A percentile compares a stretch with the other conserved stretches of the same genome.
Evolutionary conservation across 805 yeast genomes (phyloP).

Genomic region (Starmerella davenportii): DNA sequence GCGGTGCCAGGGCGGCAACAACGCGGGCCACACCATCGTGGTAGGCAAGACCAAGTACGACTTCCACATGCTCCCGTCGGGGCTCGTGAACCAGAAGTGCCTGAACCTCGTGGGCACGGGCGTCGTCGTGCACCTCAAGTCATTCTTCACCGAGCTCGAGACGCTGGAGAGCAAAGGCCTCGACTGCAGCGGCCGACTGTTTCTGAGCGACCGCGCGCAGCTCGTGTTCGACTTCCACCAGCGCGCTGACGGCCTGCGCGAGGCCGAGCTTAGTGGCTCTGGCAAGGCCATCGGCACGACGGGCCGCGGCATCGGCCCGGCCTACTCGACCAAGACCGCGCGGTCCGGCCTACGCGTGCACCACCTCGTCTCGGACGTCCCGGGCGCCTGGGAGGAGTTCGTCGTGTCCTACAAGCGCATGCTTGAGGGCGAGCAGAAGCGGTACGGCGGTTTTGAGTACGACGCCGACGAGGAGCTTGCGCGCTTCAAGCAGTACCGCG

Average conservation of each 20-base stretch:
- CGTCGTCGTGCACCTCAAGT: slow-evolving; percentile 88
- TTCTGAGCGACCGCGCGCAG: slow-evolving; percentile 85
- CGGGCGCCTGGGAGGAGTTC: slow-evolving; percentile 86
- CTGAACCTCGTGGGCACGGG: slow-evolving; percentile 84
- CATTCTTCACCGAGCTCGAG: slow-evolving; percentile 73
- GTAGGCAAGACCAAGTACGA: slow-evolving; percentile 78
- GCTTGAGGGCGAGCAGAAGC: slow-evolving; percentile 60
- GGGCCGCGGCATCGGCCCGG: slow-evolving; percentile 97
- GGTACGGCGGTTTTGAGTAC: slow-evolving; percentile 75
- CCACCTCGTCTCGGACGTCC: slow-evolving; percentile 78
- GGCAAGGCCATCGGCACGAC: slow-evolving; percentile 92
- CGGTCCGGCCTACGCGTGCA: slow-evolving; percentile 95
- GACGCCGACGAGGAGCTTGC: slow-evolving; percentile 66
- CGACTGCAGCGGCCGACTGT: slow-evolving; percentile 51
- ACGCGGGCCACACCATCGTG: slow-evolving; percentile 97
- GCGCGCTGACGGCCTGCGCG: slow-evolving; percentile 86
- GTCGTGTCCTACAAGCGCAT: slow-evolving; percentile 59
- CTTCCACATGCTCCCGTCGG: slow-evolving; percentile 97
- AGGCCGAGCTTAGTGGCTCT: slow-evolving; percentile 63
- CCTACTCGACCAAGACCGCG: slow-evolving; percentile 90
- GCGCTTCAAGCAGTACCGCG: slow-evolving; percentile 57
- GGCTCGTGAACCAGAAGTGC: slow-evolving; percentile 88
- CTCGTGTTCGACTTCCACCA: slow-evolving; percentile 96
- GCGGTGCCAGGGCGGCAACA: slow-evolving; percentile 93
- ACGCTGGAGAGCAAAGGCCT: slow-evolving; percentile 70